Base-by-base conservation (phyloP, 345 rosid genomes). In the Aethionema arabicum region DNA sequence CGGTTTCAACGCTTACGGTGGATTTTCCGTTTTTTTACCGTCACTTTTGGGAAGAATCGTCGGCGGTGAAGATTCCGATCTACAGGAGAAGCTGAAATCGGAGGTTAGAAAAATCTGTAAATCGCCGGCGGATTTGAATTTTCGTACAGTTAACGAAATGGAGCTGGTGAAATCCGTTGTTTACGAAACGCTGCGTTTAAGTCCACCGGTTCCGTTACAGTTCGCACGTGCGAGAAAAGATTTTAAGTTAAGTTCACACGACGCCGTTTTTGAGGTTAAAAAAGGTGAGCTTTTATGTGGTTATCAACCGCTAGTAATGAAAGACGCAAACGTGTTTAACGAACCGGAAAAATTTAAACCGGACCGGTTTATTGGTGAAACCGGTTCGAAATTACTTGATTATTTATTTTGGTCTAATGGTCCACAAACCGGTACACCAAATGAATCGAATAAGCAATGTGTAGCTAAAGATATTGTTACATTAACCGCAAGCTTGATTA, bases 241-340 rank as follows among this genome's bases (percentile, higher is more conserved):
- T 60, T 88, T 91, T 39, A 66, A 33, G 54, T 79, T 91, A 29
- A 74, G 61, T 50, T 84, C 95, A 0, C 84, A 91, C 55, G 95
- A 86, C 51, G 74, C 95, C 11, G 75, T 16, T 31, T 91, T 37
- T 5, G 74, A 91, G 9, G 70, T 88, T 7, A 79, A 83, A 66
- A 80, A 85, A 76, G 98, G 95, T 0, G 98, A 91, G 77, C 64
- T 88, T 70, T 77, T 91, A 0, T 91, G 91, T 11, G 98, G 98
- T 32, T 91, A 75, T 53, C 98, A 86, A 41, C 74, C 79, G 2
- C 5, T 83, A 56, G 96, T 68, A 8, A 91, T 88, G 96, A 75
- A 70, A 47, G 98, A 91, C 63, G 48, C 77, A 0, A 76, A 73
- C 8, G 69, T 91, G 8, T 91, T 86, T n/a, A 75, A 83, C 0